A percentile compares a stretch with the other conserved stretches of the same genome.
Conservation (phyloP, 441 rosid genomes). For the Erysimum cheiri region DNA sequence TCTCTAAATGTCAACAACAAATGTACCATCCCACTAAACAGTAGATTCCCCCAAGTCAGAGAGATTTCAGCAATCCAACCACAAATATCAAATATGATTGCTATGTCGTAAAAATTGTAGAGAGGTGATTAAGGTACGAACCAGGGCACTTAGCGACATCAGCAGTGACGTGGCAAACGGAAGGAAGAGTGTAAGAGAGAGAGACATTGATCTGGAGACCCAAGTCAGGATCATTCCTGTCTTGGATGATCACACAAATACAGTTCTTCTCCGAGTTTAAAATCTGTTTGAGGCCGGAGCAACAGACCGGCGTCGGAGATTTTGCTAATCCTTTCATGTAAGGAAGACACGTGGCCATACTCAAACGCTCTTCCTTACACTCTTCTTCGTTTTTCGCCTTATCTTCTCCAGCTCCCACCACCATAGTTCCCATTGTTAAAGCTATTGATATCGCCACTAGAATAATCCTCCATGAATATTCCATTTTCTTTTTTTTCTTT, state of each 20-base stretch:
- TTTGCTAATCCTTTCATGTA: conserved; percentile 2
- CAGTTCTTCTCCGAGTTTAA: neutral
- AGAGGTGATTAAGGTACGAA: neutral
- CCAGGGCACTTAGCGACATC: conserved; percentile 13
- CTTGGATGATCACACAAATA: conserved; percentile 15
- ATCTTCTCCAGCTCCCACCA: conserved; percentile 4
- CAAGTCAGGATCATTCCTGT: conserved; percentile 3
- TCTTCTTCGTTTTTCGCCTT: neutral
- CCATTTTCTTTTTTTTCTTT: neutral
- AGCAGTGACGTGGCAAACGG: neutral
- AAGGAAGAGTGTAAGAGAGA: conserved; percentile 1
- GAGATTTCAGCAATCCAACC: neutral
- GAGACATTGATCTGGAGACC: conserved; percentile 7
- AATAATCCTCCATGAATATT: neutral
- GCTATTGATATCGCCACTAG: neutral
- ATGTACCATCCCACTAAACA: neutral
- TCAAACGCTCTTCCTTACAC: neutral
- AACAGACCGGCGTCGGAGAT: conserved; percentile 11
- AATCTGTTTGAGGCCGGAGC: conserved; percentile 8
- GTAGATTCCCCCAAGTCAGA: neutral
- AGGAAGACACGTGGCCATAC: neutral
- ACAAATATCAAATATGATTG: neutral
- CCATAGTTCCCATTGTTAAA: neutral
- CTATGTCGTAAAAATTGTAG: neutral
- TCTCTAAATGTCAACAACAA: neutral